Percentiles rank a stretch among this genome's conserved stretches.
These are phyloP conservation scores for Boletus vermiculosoides DNA, from an alignment of 768 basidiomycete genomes.

Conservation along the genomic window DNA sequence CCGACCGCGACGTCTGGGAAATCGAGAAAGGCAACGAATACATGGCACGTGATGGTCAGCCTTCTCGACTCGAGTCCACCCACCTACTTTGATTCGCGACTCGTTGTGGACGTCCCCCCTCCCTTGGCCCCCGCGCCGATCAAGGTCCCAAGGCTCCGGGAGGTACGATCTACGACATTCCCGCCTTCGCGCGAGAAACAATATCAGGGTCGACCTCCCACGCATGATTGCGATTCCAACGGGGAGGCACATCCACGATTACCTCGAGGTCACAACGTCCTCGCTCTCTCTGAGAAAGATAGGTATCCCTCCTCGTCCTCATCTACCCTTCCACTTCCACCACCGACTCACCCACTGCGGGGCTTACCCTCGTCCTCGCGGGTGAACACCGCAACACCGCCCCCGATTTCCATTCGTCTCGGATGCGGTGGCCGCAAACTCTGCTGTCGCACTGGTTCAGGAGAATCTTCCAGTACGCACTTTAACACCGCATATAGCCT, in stretches of 20 bases:
- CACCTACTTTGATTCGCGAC: slow-evolving; percentile 17
- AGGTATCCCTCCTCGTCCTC: not conserved
- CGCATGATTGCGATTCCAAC: not conserved
- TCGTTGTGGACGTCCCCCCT: slow-evolving; percentile 7
- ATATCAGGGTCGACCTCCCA: not conserved
- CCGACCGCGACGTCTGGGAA: slow-evolving; percentile 2
- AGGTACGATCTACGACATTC: slow-evolving; percentile 1
- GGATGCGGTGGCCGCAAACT: slow-evolving; percentile 14
- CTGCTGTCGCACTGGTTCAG: not conserved
- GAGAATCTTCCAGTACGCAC: slow-evolving; percentile 6
- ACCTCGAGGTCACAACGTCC: not conserved
- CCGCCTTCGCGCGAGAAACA: not conserved
- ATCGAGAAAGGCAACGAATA: slow-evolving; percentile 2
- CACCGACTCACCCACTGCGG: slow-evolving; percentile 2
- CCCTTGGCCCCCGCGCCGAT: not conserved
- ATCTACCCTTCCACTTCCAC: not conserved
- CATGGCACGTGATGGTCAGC: slow-evolving; percentile 46
- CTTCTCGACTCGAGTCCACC: slow-evolving; percentile 19
- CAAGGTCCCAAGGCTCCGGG: not conserved
- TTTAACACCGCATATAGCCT: too few relatives aligned
- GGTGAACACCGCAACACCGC: not conserved
- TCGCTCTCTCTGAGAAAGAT: not conserved
- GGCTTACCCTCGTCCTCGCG: not conserved
- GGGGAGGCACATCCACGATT: not conserved
- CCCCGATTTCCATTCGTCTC: slow-evolving; percentile 7